Evolutionary conservation across 306 rosid species (phyloP).

Genomic region (Canavalia ensiformis): DNA sequence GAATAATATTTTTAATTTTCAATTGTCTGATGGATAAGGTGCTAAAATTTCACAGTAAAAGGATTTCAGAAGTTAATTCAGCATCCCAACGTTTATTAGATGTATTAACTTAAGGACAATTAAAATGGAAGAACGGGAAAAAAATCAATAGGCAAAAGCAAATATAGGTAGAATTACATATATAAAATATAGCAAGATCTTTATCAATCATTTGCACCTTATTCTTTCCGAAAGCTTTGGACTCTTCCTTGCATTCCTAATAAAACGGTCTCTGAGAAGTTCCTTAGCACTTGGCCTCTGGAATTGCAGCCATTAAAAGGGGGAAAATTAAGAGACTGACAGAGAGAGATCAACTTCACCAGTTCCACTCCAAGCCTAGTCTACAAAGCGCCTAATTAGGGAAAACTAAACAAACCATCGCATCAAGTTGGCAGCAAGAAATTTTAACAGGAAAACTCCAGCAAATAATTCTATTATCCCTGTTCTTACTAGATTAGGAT

Average conservation of each 20-base stretch:
- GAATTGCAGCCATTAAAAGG: conserved; percentile 49
- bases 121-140: background rate
- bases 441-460: conserved; percentile 33
- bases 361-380: conserved; percentile 30
- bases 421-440: conserved; percentile 28
- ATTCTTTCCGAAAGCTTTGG: conserved; percentile 93
- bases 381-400: conserved; percentile 25
- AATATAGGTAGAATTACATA: conserved; percentile 33
- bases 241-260: conserved; percentile 87
- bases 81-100: background rate
- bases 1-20: conserved; percentile 32
- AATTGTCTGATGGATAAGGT: conserved; percentile 41
- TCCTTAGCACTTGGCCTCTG: conserved; percentile 99
- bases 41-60: conserved; percentile 36
- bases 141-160: conserved; percentile 3
- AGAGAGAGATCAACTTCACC: conserved; percentile 41
- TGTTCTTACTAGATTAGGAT: conserved; percentile 22
- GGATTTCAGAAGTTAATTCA: conserved; percentile 11
- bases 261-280: conserved; percentile 92
- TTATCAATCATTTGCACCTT: conserved; percentile 63
- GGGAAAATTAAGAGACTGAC: conserved; percentile 37
- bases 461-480: conserved; percentile 3
- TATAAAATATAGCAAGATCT: conserved; percentile 41
- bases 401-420: conserved; percentile 23
- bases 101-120: conserved; percentile 18